Evolutionary conservation across 441 rosid species (phyloP).

Genomic region (Bruguiera hainesii): DNA sequence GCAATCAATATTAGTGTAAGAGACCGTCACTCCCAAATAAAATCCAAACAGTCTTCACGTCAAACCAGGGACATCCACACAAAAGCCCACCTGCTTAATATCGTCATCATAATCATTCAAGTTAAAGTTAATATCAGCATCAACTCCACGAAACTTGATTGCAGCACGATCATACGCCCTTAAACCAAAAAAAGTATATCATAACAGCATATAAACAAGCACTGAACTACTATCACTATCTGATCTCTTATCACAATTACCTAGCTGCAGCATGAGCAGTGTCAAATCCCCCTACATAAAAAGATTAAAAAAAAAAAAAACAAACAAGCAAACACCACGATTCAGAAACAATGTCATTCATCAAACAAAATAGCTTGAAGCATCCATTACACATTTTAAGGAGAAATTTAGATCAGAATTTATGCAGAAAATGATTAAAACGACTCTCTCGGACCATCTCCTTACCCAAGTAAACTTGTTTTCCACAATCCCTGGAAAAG

Average conservation of each 20-base stretch:
- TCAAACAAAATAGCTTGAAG: background rate
- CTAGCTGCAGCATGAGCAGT: conserved; percentile 94
- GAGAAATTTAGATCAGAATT: too few species aligned
- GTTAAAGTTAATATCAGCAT: conserved; percentile 85
- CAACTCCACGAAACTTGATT: conserved; percentile 81
- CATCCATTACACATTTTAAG: background rate
- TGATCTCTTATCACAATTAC: conserved; percentile 28
- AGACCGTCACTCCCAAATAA: background rate
- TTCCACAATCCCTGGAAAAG: conserved; percentile 84
- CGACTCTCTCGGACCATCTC: background rate
- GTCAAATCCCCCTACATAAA: conserved; percentile 72
- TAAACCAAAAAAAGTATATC: conserved; percentile 11
- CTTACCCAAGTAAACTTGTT: conserved; percentile 87
- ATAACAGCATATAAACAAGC: background rate
- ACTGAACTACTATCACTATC: background rate
- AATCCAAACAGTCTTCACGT: background rate
- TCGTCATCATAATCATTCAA: conserved; percentile 69
- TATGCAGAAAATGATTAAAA: too few species aligned
- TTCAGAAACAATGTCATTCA: conserved; percentile 3
- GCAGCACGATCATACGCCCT: conserved; percentile 98
- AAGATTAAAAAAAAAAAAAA: background rate
- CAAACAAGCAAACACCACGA: conserved; percentile 5
- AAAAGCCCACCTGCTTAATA: conserved; percentile 54
- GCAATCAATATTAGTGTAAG: background rate
- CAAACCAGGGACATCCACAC: background rate